Base-by-base conservation (phyloP, 2,329 filamentous ascomycete genomes). In the Rutstroemia sp. region DNA sequence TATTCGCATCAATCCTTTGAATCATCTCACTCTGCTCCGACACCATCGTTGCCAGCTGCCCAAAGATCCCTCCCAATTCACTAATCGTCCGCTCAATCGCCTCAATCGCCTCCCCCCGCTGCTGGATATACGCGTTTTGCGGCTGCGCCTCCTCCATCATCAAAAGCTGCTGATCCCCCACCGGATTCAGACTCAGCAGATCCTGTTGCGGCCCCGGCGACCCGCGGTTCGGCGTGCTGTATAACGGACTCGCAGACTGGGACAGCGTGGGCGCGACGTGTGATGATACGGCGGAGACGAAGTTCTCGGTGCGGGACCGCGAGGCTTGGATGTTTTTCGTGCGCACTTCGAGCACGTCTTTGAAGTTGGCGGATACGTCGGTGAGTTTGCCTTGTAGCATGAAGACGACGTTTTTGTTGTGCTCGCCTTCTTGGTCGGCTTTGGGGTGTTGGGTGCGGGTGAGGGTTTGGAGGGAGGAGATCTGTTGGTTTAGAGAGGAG, bases 241-340 rank as follows among this genome's bases (percentile, higher is more conserved):
- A 97, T 1, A 97, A 76, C 0, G 92, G 92, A 6, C 88, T 94
- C 18, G 90, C 88, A 5, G 87, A 91, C 67, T 89, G 83, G 65
- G 84, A 82, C 39, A 88, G 77, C 12, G 87, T 76, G 5, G 76
- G 72, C 64, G 88, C 84, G 2, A 87, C 80, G 65, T 90, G 86
- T 59, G 89, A 85, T 2, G 88, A 90, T 14, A 96, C 91, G 3
- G 88, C 87, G 2, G 89, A 95, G 54, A 99, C 90, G 67, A 99
- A 99, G 69, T 97, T 96, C 73, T 97, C 94, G 21, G 94, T 97
- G 63, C 94, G 79, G 47, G 90, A 91, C 58, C 91, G 81, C 57
- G 90, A 95, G 3, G 92, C 94, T 72, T 96, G 94, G 61, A 99
- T 96, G 71, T 97, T 99, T 77, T 96, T 96, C 53, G 94, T 97